These are phyloP conservation scores for Pilatotrama ljubarskyi DNA, from an alignment of 768 basidiomycete genomes.

Conservation along the genomic window DNA sequence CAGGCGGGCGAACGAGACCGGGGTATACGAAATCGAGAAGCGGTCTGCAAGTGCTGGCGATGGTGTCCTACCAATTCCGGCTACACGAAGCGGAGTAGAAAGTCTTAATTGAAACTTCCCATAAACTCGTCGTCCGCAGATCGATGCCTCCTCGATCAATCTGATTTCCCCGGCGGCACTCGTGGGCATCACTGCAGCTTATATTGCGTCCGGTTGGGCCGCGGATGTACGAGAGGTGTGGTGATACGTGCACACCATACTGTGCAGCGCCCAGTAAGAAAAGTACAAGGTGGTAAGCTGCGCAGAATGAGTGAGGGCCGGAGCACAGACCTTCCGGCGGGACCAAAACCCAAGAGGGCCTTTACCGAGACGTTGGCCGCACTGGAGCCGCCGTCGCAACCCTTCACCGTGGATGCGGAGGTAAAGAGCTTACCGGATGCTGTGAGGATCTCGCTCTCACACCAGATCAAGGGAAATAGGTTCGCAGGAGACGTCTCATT, in stretches of 20 bases:
- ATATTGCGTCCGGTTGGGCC: too few species aligned
- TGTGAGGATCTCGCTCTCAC: not conserved
- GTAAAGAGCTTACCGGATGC: slow-evolving; percentile 18
- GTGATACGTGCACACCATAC: too few species aligned
- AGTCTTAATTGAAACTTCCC: not conserved
- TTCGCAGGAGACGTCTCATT: not conserved
- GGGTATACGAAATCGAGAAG: not conserved
- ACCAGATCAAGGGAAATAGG: not conserved
- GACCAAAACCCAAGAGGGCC: not conserved
- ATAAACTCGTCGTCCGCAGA: not conserved
- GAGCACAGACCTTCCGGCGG: not conserved
- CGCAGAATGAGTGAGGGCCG: not conserved
- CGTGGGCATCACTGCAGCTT: not conserved
- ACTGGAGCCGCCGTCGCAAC: not conserved
- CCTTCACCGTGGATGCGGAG: slow-evolving; percentile 9
- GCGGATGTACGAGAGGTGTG: too few species aligned
- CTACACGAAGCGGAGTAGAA: not conserved
- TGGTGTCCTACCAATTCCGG: not conserved
- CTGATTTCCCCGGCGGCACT: not conserved
- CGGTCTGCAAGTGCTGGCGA: not conserved
- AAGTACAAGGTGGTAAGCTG: too few species aligned
- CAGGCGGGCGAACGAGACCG: not conserved
- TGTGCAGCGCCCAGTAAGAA: not conserved
- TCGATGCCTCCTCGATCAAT: slow-evolving; percentile 5
- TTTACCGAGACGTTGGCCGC: not conserved